phyloP scores from a whole-genome alignment of 768 basidiomycete genomes.

The Boletus sp. region DNA sequence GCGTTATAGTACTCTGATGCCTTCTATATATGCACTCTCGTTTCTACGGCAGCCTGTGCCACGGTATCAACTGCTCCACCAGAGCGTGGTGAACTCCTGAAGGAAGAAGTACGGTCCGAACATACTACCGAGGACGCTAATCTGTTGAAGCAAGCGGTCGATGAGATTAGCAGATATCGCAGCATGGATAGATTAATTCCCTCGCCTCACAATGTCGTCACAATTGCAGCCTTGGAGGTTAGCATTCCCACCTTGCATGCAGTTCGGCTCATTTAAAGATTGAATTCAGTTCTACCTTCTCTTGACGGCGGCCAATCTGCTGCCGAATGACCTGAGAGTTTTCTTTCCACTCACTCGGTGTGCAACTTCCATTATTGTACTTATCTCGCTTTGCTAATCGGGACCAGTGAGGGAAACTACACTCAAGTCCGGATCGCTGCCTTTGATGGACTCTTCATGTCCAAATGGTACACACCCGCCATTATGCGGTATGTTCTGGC shows the following conservation, averaged over 20 bases:
- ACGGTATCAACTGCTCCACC: slow-evolving; percentile 75
- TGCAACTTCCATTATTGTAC: slow-evolving; percentile 21
- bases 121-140: slow-evolving; percentile 67
- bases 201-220: slow-evolving; percentile 91
- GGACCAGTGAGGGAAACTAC: slow-evolving; percentile 84
- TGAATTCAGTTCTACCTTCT: slow-evolving; percentile 70
- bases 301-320: slow-evolving; percentile 70
- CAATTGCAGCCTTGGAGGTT: slow-evolving; percentile 88
- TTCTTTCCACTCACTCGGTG: slow-evolving; percentile 92
- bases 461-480: slow-evolving; percentile 80
- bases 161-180: slow-evolving; percentile 88
- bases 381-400: slow-evolving; percentile 9
- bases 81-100: slow-evolving; percentile 75
- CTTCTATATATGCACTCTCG: slow-evolving; percentile 83
- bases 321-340: slow-evolving; percentile 70
- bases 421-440: slow-evolving; percentile 89
- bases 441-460: slow-evolving; percentile 90
- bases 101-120: slow-evolving; percentile 63
- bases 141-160: slow-evolving; percentile 69
- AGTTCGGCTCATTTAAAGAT: slow-evolving; percentile 4
- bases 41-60: slow-evolving; percentile 78
- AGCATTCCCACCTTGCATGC: slow-evolving; percentile 21
- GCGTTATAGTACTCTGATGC: slow-evolving; percentile 78
- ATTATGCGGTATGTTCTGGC: slow-evolving; percentile 87
- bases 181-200: slow-evolving; percentile 95